A percentile compares a stretch with the other conserved stretches of the same genome.
phyloP scores from a whole-genome alignment of 1,139 yeast genomes.

The Groenewaldozyma sp. region DNA sequence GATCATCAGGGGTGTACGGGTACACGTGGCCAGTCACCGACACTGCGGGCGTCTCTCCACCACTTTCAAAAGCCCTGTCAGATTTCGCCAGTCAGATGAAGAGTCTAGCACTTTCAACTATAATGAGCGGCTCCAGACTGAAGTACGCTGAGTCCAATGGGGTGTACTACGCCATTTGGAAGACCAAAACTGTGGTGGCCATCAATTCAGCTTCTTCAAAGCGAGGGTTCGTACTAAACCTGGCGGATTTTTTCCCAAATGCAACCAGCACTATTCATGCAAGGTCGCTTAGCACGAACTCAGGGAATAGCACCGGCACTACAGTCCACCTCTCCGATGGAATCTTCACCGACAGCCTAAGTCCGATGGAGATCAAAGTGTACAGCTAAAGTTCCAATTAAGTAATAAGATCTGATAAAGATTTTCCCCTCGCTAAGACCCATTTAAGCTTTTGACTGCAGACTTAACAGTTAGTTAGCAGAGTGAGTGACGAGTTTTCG shows the following conservation, averaged over 20 bases:
- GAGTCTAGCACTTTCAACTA: slow-evolving; percentile 5
- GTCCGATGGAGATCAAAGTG: neutral
- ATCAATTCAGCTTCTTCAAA: slow-evolving; percentile 8
- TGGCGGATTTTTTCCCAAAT: neutral
- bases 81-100: slow-evolving; percentile 9
- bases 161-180: slow-evolving; percentile 11
- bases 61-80: slow-evolving; percentile 9
- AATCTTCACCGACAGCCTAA: neutral
- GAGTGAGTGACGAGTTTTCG: no score
- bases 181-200: slow-evolving; percentile 8
- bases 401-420: neutral
- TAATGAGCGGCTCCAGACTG: slow-evolving; percentile 9
- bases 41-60: slow-evolving; percentile 7
- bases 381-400: neutral
- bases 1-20: slow-evolving; percentile 11
- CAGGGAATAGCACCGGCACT: no score
- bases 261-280: no score
- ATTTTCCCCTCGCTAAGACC: no score
- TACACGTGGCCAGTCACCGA: slow-evolving; percentile 13
- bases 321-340: no score
- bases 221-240: neutral
- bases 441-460: no score
- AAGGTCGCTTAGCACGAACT: no score
- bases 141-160: slow-evolving; percentile 7
- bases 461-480: no score